These are phyloP conservation scores for Chlorella ohadii DNA, from an alignment of 139 green algal genomes.

Conservation along the genomic window DNA sequence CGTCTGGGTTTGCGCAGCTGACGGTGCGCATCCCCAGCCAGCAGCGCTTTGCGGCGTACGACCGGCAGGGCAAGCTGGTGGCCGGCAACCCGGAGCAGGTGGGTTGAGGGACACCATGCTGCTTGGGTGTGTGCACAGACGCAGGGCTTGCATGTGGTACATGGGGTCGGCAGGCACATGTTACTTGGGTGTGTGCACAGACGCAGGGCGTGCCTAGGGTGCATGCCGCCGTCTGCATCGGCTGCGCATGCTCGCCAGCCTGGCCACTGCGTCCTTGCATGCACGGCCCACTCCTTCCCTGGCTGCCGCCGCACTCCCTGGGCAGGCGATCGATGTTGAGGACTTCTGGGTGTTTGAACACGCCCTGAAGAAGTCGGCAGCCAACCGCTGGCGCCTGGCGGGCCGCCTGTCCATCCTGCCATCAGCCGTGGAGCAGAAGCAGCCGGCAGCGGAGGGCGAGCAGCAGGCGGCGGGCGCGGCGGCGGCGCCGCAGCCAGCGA, in stretches of 20 bases:
- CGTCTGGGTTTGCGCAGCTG: slow-evolving; percentile 56
- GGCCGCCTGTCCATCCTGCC: slow-evolving; percentile 33
- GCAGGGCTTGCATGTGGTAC: too few relatives aligned
- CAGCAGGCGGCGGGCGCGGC: background rate
- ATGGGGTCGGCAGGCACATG: too few relatives aligned
- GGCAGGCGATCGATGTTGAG: slow-evolving; percentile 32
- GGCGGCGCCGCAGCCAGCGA: background rate
- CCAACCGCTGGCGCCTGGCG: slow-evolving; percentile 44
- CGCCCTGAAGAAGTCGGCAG: slow-evolving; percentile 29
- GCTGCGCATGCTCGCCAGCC: too few relatives aligned
- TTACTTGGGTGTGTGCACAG: too few relatives aligned
- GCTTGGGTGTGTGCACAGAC: too few relatives aligned
- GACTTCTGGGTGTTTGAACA: slow-evolving; percentile 67
- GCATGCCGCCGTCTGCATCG: too few relatives aligned
- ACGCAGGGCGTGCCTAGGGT: too few relatives aligned
- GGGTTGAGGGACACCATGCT: background rate
- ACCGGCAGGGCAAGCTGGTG: slow-evolving; percentile 37
- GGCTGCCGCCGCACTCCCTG: too few relatives aligned
- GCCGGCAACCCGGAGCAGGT: slow-evolving; percentile 36
- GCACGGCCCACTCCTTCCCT: too few relatives aligned
- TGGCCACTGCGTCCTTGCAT: too few relatives aligned
- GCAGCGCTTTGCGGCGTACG: slow-evolving; percentile 58
- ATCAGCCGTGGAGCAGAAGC: background rate
- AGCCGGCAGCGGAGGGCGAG: background rate
- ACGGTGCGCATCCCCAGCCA: slow-evolving; percentile 51